Conservation (phyloP, 768 basidiomycete genomes). For the Termitomyces heimii region DNA sequence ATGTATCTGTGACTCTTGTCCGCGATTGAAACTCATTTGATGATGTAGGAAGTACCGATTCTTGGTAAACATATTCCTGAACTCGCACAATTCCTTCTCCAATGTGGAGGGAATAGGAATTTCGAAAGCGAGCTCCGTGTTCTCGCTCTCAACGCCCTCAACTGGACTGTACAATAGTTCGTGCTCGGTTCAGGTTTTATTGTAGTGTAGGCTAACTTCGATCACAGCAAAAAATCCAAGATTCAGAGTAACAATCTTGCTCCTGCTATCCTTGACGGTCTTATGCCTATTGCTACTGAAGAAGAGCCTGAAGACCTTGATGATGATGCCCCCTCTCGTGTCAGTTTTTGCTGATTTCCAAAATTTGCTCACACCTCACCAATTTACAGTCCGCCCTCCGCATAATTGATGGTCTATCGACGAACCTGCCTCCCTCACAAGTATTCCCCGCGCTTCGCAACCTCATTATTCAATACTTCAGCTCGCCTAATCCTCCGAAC, state of each 20-base stretch:
- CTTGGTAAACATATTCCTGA: constrained; percentile 84
- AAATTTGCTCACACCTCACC: not conserved
- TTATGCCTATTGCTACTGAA: constrained; percentile 93
- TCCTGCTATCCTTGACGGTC: constrained; percentile 77
- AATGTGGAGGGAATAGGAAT: constrained; percentile 70
- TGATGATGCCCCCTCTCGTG: constrained; percentile 88
- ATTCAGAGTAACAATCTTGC: constrained; percentile 84
- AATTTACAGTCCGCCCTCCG: constrained; percentile 77
- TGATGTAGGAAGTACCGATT: constrained; percentile 81
- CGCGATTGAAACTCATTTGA: constrained; percentile 4
- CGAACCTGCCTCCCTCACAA: constrained; percentile 88
- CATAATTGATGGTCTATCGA: constrained; percentile 88
- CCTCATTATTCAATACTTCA: constrained; percentile 82
- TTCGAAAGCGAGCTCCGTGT: constrained; percentile 80
- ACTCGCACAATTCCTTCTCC: constrained; percentile 83
- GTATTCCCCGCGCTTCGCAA: constrained; percentile 89
- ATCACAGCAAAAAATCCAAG: constrained; percentile 87
- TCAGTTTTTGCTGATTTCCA: constrained; percentile 32
- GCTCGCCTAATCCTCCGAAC: constrained; percentile 67
- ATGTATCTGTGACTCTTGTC: constrained; percentile 15
- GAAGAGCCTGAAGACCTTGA: constrained; percentile 91
- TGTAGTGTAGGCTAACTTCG: constrained; percentile 5
- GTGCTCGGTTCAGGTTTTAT: constrained; percentile 17
- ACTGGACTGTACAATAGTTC: constrained; percentile 96
- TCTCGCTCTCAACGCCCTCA: constrained; percentile 87